Percentiles rank a stretch among this genome's conserved stretches.
These are phyloP conservation scores for Aspergillus bridgeri DNA, from an alignment of 495 filamentous ascomycete genomes.

Conservation along the genomic window DNA sequence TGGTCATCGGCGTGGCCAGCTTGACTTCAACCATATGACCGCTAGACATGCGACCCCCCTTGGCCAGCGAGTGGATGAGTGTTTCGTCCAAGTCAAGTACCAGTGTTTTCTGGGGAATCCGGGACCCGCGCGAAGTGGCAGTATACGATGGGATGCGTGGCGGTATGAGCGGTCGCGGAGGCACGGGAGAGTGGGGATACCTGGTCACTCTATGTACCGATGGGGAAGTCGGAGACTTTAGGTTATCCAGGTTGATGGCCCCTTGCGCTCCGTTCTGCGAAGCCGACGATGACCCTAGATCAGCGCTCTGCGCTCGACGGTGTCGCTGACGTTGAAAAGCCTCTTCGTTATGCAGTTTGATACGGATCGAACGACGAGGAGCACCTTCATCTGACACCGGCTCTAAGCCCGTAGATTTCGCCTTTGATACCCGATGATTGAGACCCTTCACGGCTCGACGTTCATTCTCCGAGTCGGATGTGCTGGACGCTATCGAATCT, in stretches of 20 bases:
- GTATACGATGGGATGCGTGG: constrained; percentile 80
- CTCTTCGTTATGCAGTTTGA: constrained; percentile 87
- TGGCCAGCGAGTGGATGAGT: constrained; percentile 93
- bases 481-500: constrained; percentile 41
- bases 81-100: constrained; percentile 97
- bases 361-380: constrained; percentile 78
- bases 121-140: constrained; percentile 41
- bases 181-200: constrained; percentile 84
- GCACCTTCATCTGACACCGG: constrained; percentile 56
- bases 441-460: constrained; percentile 22
- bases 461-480: constrained; percentile 50
- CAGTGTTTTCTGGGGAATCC: constrained; percentile 74
- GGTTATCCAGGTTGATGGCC: constrained; percentile 36
- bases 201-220: constrained; percentile 68
- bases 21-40: constrained; percentile 99
- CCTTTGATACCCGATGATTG: constrained; percentile 44
- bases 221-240: constrained; percentile 89
- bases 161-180: constrained; percentile 86
- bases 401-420: constrained; percentile 45
- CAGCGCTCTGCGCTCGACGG: constrained; percentile 34
- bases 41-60: constrained; percentile 90
- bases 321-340: constrained; percentile 51
- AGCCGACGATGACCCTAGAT: constrained; percentile 22
- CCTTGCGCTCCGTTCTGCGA: constrained; percentile 32
- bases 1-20: constrained; percentile 60